phyloP scores from a whole-genome alignment of 192 early-diverging fungal genomes.

The Linderina pennispora region DNA sequence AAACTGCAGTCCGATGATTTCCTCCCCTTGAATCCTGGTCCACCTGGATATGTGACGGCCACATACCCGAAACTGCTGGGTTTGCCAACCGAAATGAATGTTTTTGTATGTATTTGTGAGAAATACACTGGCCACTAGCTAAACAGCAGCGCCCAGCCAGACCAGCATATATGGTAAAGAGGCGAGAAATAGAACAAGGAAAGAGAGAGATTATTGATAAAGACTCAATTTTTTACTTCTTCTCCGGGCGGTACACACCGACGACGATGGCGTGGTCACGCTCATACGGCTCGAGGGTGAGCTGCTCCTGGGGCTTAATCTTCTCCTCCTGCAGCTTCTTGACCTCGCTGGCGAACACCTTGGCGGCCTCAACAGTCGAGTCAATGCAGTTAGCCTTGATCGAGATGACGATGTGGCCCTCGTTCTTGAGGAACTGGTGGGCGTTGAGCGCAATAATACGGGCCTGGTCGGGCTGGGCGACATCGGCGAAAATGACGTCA shows the following conservation, averaged over 20 bases:
- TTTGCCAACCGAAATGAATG: too few species aligned
- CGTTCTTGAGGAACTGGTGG: slow-evolving; percentile 96
- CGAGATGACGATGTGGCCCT: slow-evolving; percentile 96
- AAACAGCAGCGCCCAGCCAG: too few species aligned
- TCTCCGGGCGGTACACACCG: slow-evolving; percentile 65
- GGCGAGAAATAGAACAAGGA: slow-evolving; percentile 1
- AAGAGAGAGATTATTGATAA: slow-evolving; percentile 1
- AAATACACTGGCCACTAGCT: too few species aligned
- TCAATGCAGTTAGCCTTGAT: slow-evolving; percentile 99
- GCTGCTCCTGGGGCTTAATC: slow-evolving; percentile 90
- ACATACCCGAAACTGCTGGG: too few species aligned
- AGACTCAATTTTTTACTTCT: too few species aligned
- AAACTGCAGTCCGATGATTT: too few species aligned
- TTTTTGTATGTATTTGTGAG: too few species aligned
- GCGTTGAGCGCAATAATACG: slow-evolving; percentile 98
- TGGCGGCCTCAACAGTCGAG: slow-evolving; percentile 94
- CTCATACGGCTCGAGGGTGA: slow-evolving; percentile 97
- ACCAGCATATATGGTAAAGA: not conserved
- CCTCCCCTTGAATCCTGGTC: too few species aligned
- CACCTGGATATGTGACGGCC: too few species aligned
- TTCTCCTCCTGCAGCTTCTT: slow-evolving; percentile 86
- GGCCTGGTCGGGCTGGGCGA: slow-evolving; percentile 99
- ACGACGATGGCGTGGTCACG: slow-evolving; percentile 98
- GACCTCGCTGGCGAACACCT: slow-evolving; percentile 95
- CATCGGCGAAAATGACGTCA: slow-evolving; percentile 98